A percentile compares a stretch with the other conserved stretches of the same genome.
phyloP scores from a whole-genome alignment of 2,329 filamentous ascomycete species.

The Ophiostoma triangulosporum region DNA sequence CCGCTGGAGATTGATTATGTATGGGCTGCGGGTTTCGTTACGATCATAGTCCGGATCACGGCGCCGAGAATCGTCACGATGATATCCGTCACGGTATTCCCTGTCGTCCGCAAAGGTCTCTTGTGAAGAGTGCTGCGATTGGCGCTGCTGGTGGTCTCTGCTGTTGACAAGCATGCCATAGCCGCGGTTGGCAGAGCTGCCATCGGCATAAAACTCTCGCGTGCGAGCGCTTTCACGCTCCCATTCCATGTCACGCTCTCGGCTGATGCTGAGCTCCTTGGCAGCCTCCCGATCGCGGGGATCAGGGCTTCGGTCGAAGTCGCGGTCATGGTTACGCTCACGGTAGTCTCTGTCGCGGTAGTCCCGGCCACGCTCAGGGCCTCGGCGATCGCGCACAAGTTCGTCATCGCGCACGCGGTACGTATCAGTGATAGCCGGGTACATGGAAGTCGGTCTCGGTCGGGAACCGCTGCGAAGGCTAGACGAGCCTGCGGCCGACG shows the following conservation, averaged over 20 bases:
- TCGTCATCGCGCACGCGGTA: slow-evolving; percentile 37
- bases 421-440: slow-evolving; percentile 31
- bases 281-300: slow-evolving; percentile 14
- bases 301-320: slow-evolving; percentile 12
- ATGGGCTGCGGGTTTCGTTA: not conserved
- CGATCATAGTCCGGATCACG: slow-evolving; percentile 4
- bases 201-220: slow-evolving; percentile 13
- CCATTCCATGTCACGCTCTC: slow-evolving; percentile 12
- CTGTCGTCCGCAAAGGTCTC: slow-evolving; percentile 1
- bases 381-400: slow-evolving; percentile 27
- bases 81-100: slow-evolving; percentile 1
- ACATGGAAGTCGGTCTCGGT: slow-evolving; percentile 21
- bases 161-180: slow-evolving; percentile 13
- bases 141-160: slow-evolving; percentile 10
- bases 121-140: not conserved
- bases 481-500: slow-evolving; percentile 10
- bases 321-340: slow-evolving; percentile 23
- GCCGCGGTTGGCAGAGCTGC: slow-evolving; percentile 9
- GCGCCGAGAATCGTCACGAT: slow-evolving; percentile 5
- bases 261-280: slow-evolving; percentile 7
- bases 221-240: slow-evolving; percentile 4
- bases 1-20: not conserved
- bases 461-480: slow-evolving; percentile 13
- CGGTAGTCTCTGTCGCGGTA: slow-evolving; percentile 2
- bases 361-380: not conserved